Evolutionary conservation across 768 basidiomycete species (phyloP), one percentile per base, ranked within the genome.

Genomic region (Macrocybe gigantea): DNA sequence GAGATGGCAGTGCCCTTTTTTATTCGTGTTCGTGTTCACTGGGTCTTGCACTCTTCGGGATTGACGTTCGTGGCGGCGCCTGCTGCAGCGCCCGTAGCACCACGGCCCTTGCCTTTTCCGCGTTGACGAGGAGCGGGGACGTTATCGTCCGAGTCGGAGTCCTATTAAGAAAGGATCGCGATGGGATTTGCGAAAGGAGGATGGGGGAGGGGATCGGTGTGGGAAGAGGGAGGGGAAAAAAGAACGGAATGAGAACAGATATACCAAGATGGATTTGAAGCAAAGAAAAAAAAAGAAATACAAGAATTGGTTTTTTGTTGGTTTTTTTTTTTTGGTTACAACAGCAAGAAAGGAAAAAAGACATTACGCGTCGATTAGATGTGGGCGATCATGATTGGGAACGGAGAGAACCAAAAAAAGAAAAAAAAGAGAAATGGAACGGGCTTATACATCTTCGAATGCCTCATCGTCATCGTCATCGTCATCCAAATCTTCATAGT

Each of bases 31-130:
- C 1, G 7, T 34, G 29, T 44, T 34, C 49, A 93, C 83, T 93
- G 91, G 64, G 93, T 87, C 73, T 92, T 91, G 77, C 92, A 94
- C 64, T 94, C 92, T 61, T 91, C 85, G 1, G 88, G 81, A 62
- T 88, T 83, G 48, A 75, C 75, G 55, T 77, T 77, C 33, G 64
- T 58, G n/a, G 64, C 65, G 40, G 66, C 74, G 22, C 22, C 22
- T 22, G 22, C 22, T 22, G 22, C 22, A 6, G 64, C 65, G 13
- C 67, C 74, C 5, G n/a, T 34, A 3, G 29, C 42, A 36, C 68
- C 71, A 48, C 78, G 75, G 43, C 76, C 75, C 65, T 81, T 85
- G 55, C 80, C 73, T 15, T 65, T 78, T 47, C 80, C 79, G 49
- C 79, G 74, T 56, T 77, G 75, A 44, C 79, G 74, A 56, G 77